A percentile compares a stretch with the other conserved stretches of the same genome.
Conservation (phyloP, 495 filamentous ascomycete species). For the Xylaria acuta region DNA sequence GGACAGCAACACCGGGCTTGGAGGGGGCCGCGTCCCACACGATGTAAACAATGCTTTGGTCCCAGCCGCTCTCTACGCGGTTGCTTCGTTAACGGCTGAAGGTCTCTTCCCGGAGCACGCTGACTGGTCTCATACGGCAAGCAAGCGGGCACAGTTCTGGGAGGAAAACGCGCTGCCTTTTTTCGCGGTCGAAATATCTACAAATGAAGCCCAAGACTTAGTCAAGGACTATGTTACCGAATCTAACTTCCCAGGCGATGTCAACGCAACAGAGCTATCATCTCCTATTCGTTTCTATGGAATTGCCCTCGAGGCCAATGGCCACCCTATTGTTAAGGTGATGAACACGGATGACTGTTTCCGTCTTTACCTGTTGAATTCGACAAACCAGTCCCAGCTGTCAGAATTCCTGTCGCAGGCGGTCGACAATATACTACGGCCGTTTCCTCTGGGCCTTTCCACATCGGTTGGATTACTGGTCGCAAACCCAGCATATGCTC, state of each 20-base stretch:
- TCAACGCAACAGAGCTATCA: constrained; percentile 37
- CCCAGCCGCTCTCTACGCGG: constrained; percentile 65
- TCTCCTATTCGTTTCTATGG: constrained; percentile 54
- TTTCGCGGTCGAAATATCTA: constrained; percentile 59
- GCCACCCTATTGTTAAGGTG: constrained; percentile 58
- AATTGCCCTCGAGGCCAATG: constrained; percentile 60
- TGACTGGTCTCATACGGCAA: constrained; percentile 55
- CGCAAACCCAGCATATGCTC: constrained; percentile 67
- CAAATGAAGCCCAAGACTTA: constrained; percentile 48
- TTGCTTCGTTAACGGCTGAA: constrained; percentile 55
- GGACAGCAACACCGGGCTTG: constrained; percentile 65
- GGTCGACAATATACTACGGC: constrained; percentile 60
- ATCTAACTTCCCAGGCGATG: constrained; percentile 54
- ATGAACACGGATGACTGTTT: constrained; percentile 72
- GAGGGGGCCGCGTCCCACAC: constrained; percentile 68
- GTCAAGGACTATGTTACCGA: constrained; percentile 54
- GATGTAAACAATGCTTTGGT: constrained; percentile 70
- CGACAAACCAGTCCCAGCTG: constrained; percentile 63
- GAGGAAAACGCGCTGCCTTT: constrained; percentile 66
- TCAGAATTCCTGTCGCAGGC: constrained; percentile 61
- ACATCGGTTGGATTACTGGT: constrained; percentile 63
- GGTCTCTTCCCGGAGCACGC: constrained; percentile 58
- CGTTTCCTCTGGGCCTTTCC: constrained; percentile 66
- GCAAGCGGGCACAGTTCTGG: constrained; percentile 64
- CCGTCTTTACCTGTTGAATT: constrained; percentile 67